Evolutionary conservation across 2,329 filamentous ascomycete genomes (phyloP), one percentile per base, ranked within the genome.

Genomic region (Sporothrix inflata): DNA sequence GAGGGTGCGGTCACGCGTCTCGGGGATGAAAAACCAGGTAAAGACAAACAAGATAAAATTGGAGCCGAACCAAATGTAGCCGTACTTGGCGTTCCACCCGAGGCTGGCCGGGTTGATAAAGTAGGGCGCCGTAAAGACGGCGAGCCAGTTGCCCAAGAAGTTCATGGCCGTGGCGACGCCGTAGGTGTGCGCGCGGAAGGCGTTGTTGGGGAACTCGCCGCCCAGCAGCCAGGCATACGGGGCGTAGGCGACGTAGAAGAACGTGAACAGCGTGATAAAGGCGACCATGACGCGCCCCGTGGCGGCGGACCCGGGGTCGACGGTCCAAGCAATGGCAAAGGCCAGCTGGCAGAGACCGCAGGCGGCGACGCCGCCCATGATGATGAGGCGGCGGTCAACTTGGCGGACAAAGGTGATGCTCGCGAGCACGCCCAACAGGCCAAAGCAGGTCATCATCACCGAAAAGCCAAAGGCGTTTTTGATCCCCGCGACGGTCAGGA

Each of bases 11-110:
- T 82, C 81, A 57, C 81, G 80, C 1, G 83, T 85, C 76, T 85
- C 84, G 0, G 84, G 83, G 38, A 84, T 82, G 66, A 85, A 79
- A 73, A 85, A 82, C 74, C 81, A 86, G 24, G 85, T 78, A 74
- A 83, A 82, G 2, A 80, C 40, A 11, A 78, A 78, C 4, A 80
- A 73, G 11, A 81, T 73, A 11, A 78, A 65, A 61, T 82, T 83
- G 2, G 79, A 79, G 6, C 76, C 79, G 55, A 82, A 82, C 82
- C 82, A 83, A 55, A 83, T 66, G 42, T 49, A 75, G 75, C 79
- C 79, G 65, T 80, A 81, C 73, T 77, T 78, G 0, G 79, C 78
- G 1, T 77, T 78, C 81, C 82, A 83, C 67, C 77, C 77, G 6
- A 83, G 78, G 40, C 79, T 79, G 1, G 80, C 79, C 0, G 81